Evolutionary conservation across 345 rosid species (phyloP), one percentile per base, ranked within the genome.

Genomic region (Populus euphratica): DNA sequence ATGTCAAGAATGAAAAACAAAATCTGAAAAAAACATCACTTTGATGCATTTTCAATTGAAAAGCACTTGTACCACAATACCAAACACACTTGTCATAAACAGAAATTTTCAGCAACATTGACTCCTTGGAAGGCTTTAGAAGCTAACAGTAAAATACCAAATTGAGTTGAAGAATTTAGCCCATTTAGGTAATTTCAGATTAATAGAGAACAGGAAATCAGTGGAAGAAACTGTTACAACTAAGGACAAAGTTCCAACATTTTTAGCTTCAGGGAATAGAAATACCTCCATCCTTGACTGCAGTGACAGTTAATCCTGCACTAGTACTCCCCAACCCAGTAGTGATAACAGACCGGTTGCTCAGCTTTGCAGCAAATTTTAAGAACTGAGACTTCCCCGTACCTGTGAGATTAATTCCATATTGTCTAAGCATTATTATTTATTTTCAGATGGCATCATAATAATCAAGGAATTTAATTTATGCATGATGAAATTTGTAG

Each of bases 251-350:
- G 27, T 76, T 70, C 41, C 25, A 72, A 71, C 11, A 29, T 23
- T 52, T 38, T 77, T 62, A 43, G 29, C 13, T 70, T 27, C 31
- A 56, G 33, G 59, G 12, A 38, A 74, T 73, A 6, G 5, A 69
- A 69, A 79, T 76, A 95, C 99, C 98, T 76, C 93, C 97, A 86
- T 95, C 99, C 83, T 93, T 95, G 70, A 95, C 97, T 27, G 99
- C 99, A 81, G 97, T 93, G 44, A 95, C 97, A 52, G 99, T 95
- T 89, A 95, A 84, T 72, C 99, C 99, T 74, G 97, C 98, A 87
- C 98, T 92, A 23, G 98, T 93, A 85, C 98, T 95, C 79, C 99
- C 99, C 85, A 95, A 77, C 50, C 98, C 98, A 56, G 99, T 95
- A 69, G 97, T 93, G 73, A 95, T 93, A 68, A 95, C 97, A 62